phyloP scores from a whole-genome alignment of 1,284 basidiomycete species.

The Xerocomus nothofagi region DNA sequence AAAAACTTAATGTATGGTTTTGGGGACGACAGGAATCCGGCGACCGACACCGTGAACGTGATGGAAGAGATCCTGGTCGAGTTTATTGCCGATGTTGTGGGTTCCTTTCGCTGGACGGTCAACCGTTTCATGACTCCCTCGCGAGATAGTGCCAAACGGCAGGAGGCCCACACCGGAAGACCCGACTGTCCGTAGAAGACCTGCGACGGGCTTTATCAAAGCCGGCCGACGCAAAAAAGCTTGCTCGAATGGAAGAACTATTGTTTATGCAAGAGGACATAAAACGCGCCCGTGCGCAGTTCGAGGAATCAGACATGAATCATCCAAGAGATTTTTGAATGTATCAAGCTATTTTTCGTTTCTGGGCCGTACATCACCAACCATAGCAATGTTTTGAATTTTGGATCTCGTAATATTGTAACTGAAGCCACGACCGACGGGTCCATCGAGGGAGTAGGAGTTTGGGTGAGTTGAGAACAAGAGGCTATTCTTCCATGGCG shows the following conservation, averaged over 20 bases:
- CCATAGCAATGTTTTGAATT: conserved; percentile 2
- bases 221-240: conserved; percentile 81
- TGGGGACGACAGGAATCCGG: conserved; percentile 86
- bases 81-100: conserved; percentile 85
- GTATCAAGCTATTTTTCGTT: conserved; percentile 6
- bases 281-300: conserved; percentile 81
- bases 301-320: conserved; percentile 65
- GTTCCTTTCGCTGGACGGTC: conserved; percentile 34
- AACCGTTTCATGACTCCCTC: conserved; percentile 6
- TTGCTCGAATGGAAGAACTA: conserved; percentile 86
- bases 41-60: conserved; percentile 83
- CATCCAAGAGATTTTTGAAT: conserved; percentile 47
- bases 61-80: conserved; percentile 95
- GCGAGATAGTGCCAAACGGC: conserved; percentile 66
- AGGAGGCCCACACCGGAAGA: conserved; percentile 63
- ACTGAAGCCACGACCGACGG: background rate
- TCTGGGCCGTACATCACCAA: conserved; percentile 6
- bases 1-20: conserved; percentile 94
- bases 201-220: conserved; percentile 72
- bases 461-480: background rate
- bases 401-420: background rate
- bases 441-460: background rate
- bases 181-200: conserved; percentile 79
- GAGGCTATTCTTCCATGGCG: conserved; percentile 59
- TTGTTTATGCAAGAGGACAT: conserved; percentile 92